Evolutionary conservation across 2,329 filamentous ascomycete species (phyloP), one percentile per base, ranked within the genome.

Genomic region (Grosmannia clavigera): DNA sequence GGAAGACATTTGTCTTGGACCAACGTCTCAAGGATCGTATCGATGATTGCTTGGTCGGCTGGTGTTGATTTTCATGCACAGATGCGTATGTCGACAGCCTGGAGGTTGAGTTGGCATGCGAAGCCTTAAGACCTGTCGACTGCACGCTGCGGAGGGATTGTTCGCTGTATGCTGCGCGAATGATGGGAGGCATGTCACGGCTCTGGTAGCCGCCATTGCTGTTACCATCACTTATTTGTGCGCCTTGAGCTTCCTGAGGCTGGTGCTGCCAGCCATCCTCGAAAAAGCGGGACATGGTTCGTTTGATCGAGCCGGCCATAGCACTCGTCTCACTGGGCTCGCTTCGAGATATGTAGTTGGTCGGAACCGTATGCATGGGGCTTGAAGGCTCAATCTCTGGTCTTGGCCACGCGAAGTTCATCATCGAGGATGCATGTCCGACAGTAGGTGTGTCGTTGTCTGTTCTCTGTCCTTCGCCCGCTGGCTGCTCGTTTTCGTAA

Each of bases 1-100:
- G 75, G 59, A 72, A 66, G 38, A 66, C 66, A 9, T 72, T 68
- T 9, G 71, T 69, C 61, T 68, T 73, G 29, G 69, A 65, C 74
- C 74, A 75, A 59, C 71, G 70, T 51, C 68, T 70, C 29, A 69
- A 64, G 5, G 72, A 66, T 62, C 70, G 71, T 12, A 60, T 65
- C 14, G 59, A 63, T 61, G 63, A 58, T 16, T 22, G 51, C 38
- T 61, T 61, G 3, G 40, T 60, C 19, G 55, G 46, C 40, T 61
- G 60, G 52, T 61, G 62, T 25, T 68, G 48, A 22, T 68, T 68
- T 9, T 70, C 68, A 35, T 69, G 70, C 27, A 70, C 67, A 14
- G 66, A 61, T 16, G 65, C 64, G 27, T 64, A 64, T 16, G 48
- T 35, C 11, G 63, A 61, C 12, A 55, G 11, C 10, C 33, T 48